Evolutionary conservation across 306 rosid species (phyloP).

Genomic region (Heteromeles arbutifolia): DNA sequence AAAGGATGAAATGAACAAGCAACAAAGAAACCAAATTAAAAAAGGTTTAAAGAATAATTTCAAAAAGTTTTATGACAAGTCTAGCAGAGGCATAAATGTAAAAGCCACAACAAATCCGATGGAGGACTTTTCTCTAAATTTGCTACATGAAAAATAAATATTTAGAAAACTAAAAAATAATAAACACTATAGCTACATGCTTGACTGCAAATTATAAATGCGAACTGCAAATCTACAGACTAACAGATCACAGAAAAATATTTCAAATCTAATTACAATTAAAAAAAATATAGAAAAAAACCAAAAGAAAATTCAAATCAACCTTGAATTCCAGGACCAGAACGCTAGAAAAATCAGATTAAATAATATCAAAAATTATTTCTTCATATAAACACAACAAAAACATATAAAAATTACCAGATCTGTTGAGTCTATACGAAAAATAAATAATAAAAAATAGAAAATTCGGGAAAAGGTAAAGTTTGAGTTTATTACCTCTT

Average conservation of each 20-base stretch:
- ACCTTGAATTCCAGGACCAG: not conserved
- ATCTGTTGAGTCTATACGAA: not conserved
- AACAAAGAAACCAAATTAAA: not conserved
- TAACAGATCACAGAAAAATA: not conserved
- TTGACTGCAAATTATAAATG: no score
- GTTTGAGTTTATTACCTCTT: slow-evolving; percentile 16
- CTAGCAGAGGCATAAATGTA: not conserved
- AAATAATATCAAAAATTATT: not conserved
- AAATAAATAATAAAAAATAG: not conserved
- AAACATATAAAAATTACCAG: not conserved
- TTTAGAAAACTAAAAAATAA: not conserved
- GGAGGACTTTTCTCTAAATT: not conserved
- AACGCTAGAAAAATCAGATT: not conserved
- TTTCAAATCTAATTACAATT: not conserved
- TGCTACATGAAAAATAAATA: not conserved
- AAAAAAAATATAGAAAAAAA: not conserved
- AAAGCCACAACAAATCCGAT: not conserved
- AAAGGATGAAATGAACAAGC: not conserved
- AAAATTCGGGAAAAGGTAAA: no score
- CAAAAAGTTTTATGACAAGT: not conserved
- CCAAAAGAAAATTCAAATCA: not conserved
- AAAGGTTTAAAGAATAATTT: not conserved
- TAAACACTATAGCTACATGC: not conserved
- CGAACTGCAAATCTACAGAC: not conserved
- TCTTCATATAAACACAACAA: not conserved